Evolutionary conservation across 352 stramenopile genomes (phyloP), one percentile per base, ranked within the genome.

Genomic region (Globisporangium perplexum): DNA sequence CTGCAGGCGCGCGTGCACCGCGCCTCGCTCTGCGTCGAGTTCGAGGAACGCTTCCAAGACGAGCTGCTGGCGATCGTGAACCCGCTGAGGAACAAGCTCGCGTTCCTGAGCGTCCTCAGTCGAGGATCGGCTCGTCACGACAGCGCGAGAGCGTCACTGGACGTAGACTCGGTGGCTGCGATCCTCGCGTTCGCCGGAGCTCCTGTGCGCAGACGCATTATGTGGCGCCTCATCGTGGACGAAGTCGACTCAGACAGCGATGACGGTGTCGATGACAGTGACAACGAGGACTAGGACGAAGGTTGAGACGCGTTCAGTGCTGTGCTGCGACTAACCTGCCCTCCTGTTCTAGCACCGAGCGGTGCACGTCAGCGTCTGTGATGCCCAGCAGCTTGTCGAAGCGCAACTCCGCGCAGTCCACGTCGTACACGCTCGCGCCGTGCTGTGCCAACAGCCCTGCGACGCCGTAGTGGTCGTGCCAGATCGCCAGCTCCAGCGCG

Each of bases 141-240:
- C 35, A n/a, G n/a, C n/a, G n/a, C n/a, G n/a, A n/a, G n/a, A n/a
- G 17, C 11, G 10, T 45, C 4, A 8, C 35, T 54, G 22, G 36
- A 54, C 15, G 4, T 35, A 11, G 20, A 54, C 28, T 24, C 44
- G 35, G 17, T 36, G 8, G 35, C 36, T 15, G 41, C 20, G 49
- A 47, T 54, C 14, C n/a, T 54, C 15, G 35, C 31, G 11, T 54
- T 47, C 7, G 49, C 49, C 1, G 49, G 49, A 45, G 22, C 35
- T n/a, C 49, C 49, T 4, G 49, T 54, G 23, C 35, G 24, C 17
- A 35, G 49, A 28, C 24, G 49, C 7, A 28, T 54, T 23, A 45
- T 54, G 36, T 54, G 49, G 49, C 49, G 49, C 24, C 8, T 23
- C 3, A 33, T 6, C 12, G 26, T 17, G 1, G 36, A 54, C 11